A percentile compares a stretch with the other conserved stretches of the same genome.
phyloP scores from a whole-genome alignment of 257 asterid species.

The Prunella vulgaris region DNA sequence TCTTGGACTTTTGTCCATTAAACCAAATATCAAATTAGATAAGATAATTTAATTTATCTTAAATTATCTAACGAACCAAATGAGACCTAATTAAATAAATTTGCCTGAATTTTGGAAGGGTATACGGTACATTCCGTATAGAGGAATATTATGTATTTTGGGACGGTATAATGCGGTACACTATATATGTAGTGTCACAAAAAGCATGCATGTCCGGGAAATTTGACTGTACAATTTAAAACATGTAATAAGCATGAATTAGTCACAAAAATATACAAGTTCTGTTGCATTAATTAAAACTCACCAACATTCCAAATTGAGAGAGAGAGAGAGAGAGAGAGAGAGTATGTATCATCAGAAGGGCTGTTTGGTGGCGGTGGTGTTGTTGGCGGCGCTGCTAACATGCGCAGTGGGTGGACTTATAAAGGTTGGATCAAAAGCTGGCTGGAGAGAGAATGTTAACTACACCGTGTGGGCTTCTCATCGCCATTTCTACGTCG shows the following conservation, averaged over 20 bases:
- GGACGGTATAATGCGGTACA: not conserved
- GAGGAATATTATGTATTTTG: not conserved
- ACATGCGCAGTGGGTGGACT: constrained; percentile 24
- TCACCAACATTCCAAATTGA: not conserved
- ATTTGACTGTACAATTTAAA: constrained; percentile 25
- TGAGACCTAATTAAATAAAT: too few species aligned
- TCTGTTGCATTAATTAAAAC: too few species aligned
- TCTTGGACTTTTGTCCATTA: too few species aligned
- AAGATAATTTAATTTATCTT: too few species aligned
- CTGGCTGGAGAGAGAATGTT: constrained; percentile 41
- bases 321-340: not conserved
- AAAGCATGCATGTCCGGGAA: constrained; percentile 23
- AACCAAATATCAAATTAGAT: too few species aligned
- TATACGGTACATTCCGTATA: not conserved
- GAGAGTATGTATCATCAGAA: not conserved
- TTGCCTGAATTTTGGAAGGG: not conserved
- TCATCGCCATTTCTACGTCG: constrained; percentile 38
- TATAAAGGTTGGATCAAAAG: constrained; percentile 39
- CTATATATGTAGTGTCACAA: constrained; percentile 7
- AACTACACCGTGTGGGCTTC: constrained; percentile 64
- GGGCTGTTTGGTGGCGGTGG: constrained; percentile 18
- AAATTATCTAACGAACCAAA: too few species aligned
- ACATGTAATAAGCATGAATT: not conserved
- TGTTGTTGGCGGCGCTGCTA: constrained; percentile 30
- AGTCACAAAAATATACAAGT: not conserved